phyloP scores from a whole-genome alignment of 2,329 filamentous ascomycete genomes.

The Scolecobasidium constrictum region DNA sequence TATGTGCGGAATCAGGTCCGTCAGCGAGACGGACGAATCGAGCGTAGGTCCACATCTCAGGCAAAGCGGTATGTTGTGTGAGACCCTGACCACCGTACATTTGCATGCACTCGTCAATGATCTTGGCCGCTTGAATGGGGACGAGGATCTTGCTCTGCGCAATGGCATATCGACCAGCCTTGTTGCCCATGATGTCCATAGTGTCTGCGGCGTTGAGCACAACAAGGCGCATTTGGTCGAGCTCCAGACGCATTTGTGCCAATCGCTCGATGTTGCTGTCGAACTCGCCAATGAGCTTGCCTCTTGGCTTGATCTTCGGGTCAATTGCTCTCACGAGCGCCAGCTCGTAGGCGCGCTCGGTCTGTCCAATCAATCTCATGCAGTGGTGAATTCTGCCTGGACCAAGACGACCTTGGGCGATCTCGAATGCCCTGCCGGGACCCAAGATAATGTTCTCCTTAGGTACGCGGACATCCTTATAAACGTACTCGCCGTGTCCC shows the following conservation, averaged over 20 bases:
- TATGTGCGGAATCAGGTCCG: constrained; percentile 30
- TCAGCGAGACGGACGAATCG: constrained; percentile 31
- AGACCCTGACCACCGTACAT: constrained; percentile 31
- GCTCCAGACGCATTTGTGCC: constrained; percentile 30
- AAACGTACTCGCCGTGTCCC: constrained; percentile 31
- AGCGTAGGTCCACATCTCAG: constrained; percentile 33
- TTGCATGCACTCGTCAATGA: constrained; percentile 34
- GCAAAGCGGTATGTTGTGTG: constrained; percentile 30
- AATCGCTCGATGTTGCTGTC: constrained; percentile 31
- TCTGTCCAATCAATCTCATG: constrained; percentile 32
- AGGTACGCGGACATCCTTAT: constrained; percentile 30
- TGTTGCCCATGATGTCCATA: constrained; percentile 31
- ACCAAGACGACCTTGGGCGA: constrained; percentile 30
- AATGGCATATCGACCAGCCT: constrained; percentile 29
- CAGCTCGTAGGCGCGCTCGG: constrained; percentile 31
- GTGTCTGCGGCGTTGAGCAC: constrained; percentile 32
- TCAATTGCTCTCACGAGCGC: constrained; percentile 28
- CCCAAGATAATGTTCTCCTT: constrained; percentile 31
- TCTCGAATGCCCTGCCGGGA: constrained; percentile 31
- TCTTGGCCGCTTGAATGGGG: constrained; percentile 26
- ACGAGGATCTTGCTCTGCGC: constrained; percentile 33
- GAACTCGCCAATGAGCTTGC: constrained; percentile 30
- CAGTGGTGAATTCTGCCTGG: constrained; percentile 32
- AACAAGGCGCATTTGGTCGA: constrained; percentile 28
- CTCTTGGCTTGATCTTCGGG: constrained; percentile 26